phyloP scores from a whole-genome alignment of 768 basidiomycete species.

The Tephrocybe sp. region DNA sequence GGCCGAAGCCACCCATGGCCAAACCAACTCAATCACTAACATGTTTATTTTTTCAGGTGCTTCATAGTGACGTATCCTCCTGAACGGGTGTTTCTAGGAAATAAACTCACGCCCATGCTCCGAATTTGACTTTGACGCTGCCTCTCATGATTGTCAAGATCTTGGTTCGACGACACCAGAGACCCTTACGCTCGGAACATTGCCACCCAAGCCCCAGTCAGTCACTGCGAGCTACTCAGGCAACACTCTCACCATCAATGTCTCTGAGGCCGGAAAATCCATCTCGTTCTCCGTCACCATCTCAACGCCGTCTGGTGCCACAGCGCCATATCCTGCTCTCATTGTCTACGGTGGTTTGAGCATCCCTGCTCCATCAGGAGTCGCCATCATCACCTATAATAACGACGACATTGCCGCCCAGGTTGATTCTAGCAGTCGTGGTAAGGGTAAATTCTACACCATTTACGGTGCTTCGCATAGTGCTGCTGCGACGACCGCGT shows the following conservation, averaged over 20 bases:
- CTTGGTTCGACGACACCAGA: no score
- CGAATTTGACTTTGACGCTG: no score
- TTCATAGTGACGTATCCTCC: no score
- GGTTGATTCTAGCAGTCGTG: conserved; percentile 41
- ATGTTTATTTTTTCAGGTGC: no score
- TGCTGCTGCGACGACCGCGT: conserved; percentile 56
- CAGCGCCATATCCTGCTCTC: conserved; percentile 48
- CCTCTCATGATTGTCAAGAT: no score
- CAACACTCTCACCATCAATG: conserved; percentile 47
- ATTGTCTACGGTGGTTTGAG: conserved; percentile 49
- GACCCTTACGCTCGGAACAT: conserved; percentile 46
- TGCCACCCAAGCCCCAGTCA: conserved; percentile 45
- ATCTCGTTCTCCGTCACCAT: conserved; percentile 50
- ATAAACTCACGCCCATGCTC: no score
- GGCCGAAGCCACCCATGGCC: no score
- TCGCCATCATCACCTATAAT: conserved; percentile 49
- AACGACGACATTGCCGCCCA: conserved; percentile 56
- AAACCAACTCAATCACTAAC: no score
- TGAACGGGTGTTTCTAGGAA: no score
- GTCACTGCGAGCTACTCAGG: conserved; percentile 44
- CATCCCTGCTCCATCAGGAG: conserved; percentile 34
- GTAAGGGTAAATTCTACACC: conserved; percentile 55
- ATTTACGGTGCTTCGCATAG: conserved; percentile 46
- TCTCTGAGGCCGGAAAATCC: conserved; percentile 40
- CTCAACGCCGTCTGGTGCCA: conserved; percentile 40